Evolutionary conservation across 805 yeast genomes (phyloP).

Genomic region (Blastobotrys muscicola): DNA sequence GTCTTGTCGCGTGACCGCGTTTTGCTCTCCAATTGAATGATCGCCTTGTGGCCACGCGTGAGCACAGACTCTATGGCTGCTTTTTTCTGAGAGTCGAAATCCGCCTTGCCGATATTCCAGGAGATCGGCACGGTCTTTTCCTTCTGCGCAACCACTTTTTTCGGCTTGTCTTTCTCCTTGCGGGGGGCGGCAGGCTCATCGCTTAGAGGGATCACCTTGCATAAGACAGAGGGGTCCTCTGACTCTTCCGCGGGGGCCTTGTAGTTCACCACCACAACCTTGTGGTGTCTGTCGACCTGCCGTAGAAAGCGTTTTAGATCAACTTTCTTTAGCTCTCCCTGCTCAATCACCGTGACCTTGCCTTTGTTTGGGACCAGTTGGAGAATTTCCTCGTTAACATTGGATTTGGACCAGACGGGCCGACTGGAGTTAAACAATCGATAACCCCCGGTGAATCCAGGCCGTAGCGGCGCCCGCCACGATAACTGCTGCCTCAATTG

Average conservation of each 20-base stretch:
- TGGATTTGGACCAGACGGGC: background rate
- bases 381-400: constrained; percentile 13
- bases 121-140: constrained; percentile 22
- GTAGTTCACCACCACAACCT: constrained; percentile 16
- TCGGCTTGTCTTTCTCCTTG: constrained; percentile 2
- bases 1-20: background rate
- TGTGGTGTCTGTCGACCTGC: constrained; percentile 3
- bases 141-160: constrained; percentile 10
- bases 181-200: background rate
- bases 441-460: background rate
- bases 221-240: constrained; percentile 18
- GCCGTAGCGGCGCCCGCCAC: background rate
- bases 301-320: constrained; percentile 8
- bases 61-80: constrained; percentile 25
- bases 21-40: constrained; percentile 18
- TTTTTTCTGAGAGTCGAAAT: constrained; percentile 24
- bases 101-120: constrained; percentile 26
- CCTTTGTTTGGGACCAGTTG: constrained; percentile 16
- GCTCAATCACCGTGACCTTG: constrained; percentile 11
- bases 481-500: background rate
- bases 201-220: constrained; percentile 14
- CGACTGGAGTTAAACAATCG: constrained; percentile 1
- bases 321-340: constrained; percentile 9
- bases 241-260: constrained; percentile 3
- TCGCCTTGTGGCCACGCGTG: constrained; percentile 22